Evolutionary conservation across 202 grass and related monocot species (phyloP).

Genomic region (Digitaria exilis): DNA sequence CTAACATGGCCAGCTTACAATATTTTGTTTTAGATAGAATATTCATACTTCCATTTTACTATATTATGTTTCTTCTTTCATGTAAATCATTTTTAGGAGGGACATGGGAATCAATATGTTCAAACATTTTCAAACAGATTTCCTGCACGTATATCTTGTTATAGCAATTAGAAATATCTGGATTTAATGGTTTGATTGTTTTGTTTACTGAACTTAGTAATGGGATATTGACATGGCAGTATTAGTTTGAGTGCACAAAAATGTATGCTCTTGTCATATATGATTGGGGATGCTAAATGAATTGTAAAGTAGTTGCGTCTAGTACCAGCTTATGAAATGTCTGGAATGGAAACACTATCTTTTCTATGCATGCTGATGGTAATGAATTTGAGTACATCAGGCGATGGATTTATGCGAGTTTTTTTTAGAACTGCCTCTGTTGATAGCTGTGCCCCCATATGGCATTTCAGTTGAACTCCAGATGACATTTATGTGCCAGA

Average conservation of each 20-base stretch:
- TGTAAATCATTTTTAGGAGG: neutral
- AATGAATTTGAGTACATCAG: slow-evolving; percentile 17
- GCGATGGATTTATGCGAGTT: neutral
- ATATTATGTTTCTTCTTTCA: slow-evolving; percentile 4
- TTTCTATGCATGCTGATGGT: neutral
- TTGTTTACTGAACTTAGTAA: slow-evolving; percentile 31
- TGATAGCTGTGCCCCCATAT: neutral
- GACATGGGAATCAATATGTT: neutral
- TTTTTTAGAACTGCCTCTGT: neutral
- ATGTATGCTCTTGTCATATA: neutral
- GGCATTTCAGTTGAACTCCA: neutral
- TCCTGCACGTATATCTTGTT: neutral
- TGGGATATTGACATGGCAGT: neutral
- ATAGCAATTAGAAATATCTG: neutral
- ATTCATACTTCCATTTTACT: neutral
- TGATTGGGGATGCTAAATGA: neutral
- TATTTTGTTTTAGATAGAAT: neutral
- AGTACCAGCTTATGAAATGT: slow-evolving; percentile 7
- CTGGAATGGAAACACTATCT: neutral
- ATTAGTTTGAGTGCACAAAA: slow-evolving; percentile 11
- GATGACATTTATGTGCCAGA: neutral
- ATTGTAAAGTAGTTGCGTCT: neutral
- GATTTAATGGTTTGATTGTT: neutral
- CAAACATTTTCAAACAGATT: neutral
- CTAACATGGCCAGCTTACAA: neutral